These are phyloP conservation scores for Erigeron philadelphicus DNA, from an alignment of 140 eudicot genomes.

Conservation along the genomic window DNA sequence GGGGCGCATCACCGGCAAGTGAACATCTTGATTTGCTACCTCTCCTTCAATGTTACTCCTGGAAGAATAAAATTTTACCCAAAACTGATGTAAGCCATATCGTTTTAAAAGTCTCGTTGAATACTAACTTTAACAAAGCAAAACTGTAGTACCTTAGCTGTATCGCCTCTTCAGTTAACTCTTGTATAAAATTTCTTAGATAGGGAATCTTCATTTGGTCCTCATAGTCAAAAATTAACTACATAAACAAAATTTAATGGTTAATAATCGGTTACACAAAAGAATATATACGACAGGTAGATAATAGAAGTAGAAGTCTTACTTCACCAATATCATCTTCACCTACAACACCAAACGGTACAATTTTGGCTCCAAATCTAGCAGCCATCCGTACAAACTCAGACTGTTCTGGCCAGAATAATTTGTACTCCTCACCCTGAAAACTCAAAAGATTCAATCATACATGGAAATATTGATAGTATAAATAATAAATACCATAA, in stretches of 20 bases:
- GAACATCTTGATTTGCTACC: constrained; percentile 65
- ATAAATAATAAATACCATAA: background rate
- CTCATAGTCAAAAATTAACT: constrained; percentile 67
- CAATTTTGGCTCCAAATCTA: constrained; percentile 82
- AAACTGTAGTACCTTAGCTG: constrained; percentile 47
- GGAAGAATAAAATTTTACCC: background rate
- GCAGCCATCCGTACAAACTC: constrained; percentile 96
- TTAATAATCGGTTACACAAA: background rate
- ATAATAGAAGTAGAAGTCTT: background rate
- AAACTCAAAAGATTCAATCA: constrained; percentile 9
- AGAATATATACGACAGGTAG: background rate
- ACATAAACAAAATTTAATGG: background rate
- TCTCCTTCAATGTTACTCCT: constrained; percentile 68
- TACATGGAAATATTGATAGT: background rate
- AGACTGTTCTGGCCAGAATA: constrained; percentile 87
- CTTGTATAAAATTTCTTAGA: constrained; percentile 40
- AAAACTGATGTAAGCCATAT: no score
- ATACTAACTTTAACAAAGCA: background rate
- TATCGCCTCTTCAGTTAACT: constrained; percentile 41
- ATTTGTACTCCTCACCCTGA: constrained; percentile 85
- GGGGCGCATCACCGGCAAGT: constrained; percentile 66
- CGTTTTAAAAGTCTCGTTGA: no score
- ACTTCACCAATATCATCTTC: constrained; percentile 79
- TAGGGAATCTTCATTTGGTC: constrained; percentile 76
- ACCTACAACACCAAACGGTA: constrained; percentile 90